Conservation (phyloP, 176 grass and related monocot species). For the Juncus effusus region DNA sequence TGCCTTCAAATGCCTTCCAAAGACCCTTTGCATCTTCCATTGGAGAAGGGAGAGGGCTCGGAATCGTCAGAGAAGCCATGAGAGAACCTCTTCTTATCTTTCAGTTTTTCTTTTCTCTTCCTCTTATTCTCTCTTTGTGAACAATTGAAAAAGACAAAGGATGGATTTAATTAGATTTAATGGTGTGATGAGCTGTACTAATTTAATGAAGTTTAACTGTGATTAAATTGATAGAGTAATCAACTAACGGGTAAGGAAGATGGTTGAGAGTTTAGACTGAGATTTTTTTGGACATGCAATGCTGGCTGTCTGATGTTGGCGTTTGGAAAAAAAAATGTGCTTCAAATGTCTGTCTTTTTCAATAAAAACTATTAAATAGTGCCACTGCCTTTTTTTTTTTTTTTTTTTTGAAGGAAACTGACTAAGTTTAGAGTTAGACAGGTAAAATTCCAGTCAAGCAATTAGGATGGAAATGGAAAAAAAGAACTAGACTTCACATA, state of each 20-base stretch:
- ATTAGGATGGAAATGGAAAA: no score
- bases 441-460: no score
- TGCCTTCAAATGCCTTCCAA: constrained; percentile 73
- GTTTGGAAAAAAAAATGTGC: no score
- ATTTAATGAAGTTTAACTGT: constrained; percentile 5
- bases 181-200: not conserved
- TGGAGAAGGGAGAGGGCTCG: constrained; percentile 35
- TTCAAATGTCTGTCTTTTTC: no score
- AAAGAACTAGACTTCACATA: no score
- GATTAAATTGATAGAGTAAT: not conserved
- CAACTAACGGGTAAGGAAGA: not conserved
- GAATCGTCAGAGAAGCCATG: constrained; percentile 73
- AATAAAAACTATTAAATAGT: no score
- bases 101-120: not conserved
- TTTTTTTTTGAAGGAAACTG: no score
- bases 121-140: constrained; percentile 4
- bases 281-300: no score
- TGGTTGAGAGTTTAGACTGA: no score
- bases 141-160: constrained; percentile 9
- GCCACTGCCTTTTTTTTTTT: no score
- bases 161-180: constrained; percentile 8
- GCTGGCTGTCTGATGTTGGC: no score
- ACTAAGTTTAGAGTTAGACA: no score
- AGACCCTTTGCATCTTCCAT: constrained; percentile 58
- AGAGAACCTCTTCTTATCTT: not conserved